These are phyloP conservation scores for Amylostereum areolatum DNA, from an alignment of 1,284 basidiomycete genomes.

Conservation along the genomic window DNA sequence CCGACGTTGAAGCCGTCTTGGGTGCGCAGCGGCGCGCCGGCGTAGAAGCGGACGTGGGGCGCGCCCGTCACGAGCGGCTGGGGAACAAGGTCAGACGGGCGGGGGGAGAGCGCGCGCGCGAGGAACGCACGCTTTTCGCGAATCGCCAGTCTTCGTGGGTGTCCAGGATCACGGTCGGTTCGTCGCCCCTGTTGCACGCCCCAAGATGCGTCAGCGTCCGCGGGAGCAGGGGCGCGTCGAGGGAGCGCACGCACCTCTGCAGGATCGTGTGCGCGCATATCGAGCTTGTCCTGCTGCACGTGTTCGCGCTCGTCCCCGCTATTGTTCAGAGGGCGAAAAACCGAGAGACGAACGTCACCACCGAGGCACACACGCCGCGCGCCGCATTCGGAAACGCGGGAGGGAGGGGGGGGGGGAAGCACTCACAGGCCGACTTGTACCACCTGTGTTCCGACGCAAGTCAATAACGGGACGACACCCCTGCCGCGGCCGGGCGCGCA, in stretches of 20 bases:
- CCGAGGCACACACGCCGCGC: too few relatives aligned
- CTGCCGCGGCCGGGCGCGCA: neutral
- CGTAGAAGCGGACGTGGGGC: conserved; percentile 83
- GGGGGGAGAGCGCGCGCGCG: neutral
- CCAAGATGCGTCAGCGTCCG: too few relatives aligned
- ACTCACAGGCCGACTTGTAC: conserved; percentile 12
- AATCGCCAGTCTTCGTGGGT: conserved; percentile 86
- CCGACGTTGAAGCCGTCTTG: conserved; percentile 90
- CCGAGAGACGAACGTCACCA: neutral
- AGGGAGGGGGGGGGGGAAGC: neutral
- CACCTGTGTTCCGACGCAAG: conserved; percentile 8
- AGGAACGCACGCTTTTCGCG: conserved; percentile 55
- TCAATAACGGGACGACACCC: conserved; percentile 6
- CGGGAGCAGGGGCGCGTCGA: conserved; percentile 2
- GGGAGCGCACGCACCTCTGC: conserved; percentile 51
- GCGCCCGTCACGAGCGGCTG: conserved; percentile 71
- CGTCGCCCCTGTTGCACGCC: conserved; percentile 56
- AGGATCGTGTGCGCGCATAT: conserved; percentile 84
- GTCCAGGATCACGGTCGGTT: conserved; percentile 85
- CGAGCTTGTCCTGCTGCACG: conserved; percentile 58
- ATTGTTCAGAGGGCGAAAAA: conserved; percentile 1
- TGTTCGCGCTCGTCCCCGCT: conserved; percentile 60
- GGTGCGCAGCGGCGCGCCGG: conserved; percentile 85
- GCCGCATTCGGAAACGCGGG: too few relatives aligned
- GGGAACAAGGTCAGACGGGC: conserved; percentile 4